These are phyloP conservation scores for Wickerhamomyces hampshirensis DNA, from an alignment of 805 yeast genomes.

Conservation along the genomic window DNA sequence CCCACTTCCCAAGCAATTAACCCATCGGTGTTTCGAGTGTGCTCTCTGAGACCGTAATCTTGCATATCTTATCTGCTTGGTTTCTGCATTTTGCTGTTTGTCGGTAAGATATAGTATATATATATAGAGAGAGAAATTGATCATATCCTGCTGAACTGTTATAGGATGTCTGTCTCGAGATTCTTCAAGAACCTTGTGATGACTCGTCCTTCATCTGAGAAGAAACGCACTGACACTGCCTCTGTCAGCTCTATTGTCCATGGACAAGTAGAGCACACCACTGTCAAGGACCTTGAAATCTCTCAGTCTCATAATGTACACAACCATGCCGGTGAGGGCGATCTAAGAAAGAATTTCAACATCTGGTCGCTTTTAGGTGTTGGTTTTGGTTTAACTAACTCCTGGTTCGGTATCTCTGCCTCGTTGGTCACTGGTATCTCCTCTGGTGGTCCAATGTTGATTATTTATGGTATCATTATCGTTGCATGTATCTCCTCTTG, in stretches of 20 bases:
- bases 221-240: conserved; percentile 3
- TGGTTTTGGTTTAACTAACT: conserved; percentile 56
- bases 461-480: conserved; percentile 52
- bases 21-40: conserved; percentile 1
- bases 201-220: conserved; percentile 3
- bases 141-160: too few relatives aligned
- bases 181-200: conserved; percentile 7
- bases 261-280: conserved; percentile 13
- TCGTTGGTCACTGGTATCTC: conserved; percentile 49
- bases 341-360: conserved; percentile 30
- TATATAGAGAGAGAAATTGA: too few relatives aligned
- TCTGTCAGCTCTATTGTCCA: conserved; percentile 6
- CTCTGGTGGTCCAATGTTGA: conserved; percentile 55
- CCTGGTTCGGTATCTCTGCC: conserved; percentile 59
- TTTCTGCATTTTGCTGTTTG: background rate
- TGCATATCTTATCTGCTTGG: background rate
- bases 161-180: conserved; percentile 3
- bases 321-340: conserved; percentile 9
- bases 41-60: conserved; percentile 1
- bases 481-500: conserved; percentile 41
- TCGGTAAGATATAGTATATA: background rate
- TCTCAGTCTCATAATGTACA: background rate
- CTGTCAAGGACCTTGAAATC: conserved; percentile 3
- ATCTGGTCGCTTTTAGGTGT: conserved; percentile 48
- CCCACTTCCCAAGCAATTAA: conserved; percentile 1